Conservation (phyloP, 2,329 filamentous ascomycete species). For the Arthrobotrys conoides region DNA sequence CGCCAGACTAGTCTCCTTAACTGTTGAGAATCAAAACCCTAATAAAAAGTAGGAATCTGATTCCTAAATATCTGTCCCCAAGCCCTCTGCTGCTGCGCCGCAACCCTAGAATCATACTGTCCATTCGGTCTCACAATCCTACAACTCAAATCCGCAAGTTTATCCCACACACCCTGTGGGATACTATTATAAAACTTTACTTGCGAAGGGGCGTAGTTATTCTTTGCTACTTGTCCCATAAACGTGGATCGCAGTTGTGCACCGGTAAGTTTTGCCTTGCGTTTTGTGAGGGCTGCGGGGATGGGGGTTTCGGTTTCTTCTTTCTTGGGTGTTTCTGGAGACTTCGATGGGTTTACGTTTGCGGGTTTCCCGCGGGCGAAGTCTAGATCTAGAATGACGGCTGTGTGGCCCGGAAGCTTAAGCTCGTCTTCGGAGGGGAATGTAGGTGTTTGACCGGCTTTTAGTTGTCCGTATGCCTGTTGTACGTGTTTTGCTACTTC, state of each 20-base stretch:
- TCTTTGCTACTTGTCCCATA: slow-evolving; percentile 19
- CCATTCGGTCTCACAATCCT: slow-evolving; percentile 29
- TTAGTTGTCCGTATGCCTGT: slow-evolving; percentile 11
- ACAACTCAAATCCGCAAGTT: slow-evolving; percentile 39
- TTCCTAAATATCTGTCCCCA: slow-evolving; percentile 35
- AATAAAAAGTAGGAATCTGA: slow-evolving; percentile 32
- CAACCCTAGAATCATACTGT: slow-evolving; percentile 25
- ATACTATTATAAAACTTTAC: slow-evolving; percentile 44
- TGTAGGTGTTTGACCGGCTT: slow-evolving; percentile 9
- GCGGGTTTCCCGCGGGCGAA: background rate
- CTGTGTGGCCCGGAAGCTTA: background rate
- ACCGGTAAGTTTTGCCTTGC: slow-evolving; percentile 35
- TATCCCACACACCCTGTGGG: slow-evolving; percentile 28
- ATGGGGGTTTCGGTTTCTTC: background rate
- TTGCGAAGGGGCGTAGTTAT: slow-evolving; percentile 29
- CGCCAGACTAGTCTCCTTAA: too few relatives aligned
- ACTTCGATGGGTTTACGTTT: background rate
- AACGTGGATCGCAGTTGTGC: background rate
- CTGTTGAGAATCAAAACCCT: background rate
- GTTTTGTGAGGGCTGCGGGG: background rate
- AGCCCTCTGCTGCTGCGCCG: slow-evolving; percentile 29
- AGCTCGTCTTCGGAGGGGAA: slow-evolving; percentile 2
- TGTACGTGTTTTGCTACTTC: slow-evolving; percentile 13
- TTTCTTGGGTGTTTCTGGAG: background rate
- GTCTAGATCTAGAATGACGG: background rate